These are phyloP conservation scores for Lachancea sp. DNA, from an alignment of 805 yeast species.

Conservation along the genomic window DNA sequence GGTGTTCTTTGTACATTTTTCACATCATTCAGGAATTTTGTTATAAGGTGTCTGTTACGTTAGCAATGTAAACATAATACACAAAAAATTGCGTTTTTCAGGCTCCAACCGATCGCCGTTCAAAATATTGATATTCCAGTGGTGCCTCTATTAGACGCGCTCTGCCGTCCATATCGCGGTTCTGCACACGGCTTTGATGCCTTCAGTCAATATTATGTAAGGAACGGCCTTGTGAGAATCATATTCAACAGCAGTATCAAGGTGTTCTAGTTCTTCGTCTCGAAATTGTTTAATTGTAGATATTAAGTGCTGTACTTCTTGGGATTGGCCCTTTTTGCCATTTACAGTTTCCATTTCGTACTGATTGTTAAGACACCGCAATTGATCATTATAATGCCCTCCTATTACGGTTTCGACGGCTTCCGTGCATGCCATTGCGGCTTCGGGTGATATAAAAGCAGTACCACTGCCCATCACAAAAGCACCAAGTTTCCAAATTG, in stretches of 20 bases:
- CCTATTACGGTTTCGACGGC: constrained; percentile 99
- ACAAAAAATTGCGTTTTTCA: neutral
- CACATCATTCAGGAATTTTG: neutral
- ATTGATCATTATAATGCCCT: constrained; percentile 86
- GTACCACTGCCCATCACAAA: constrained; percentile 80
- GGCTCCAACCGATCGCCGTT: neutral
- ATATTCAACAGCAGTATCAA: constrained; percentile 85
- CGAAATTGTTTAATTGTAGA: constrained; percentile 67
- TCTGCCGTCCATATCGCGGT: constrained; percentile 93
- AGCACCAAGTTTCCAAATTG: constrained; percentile 91
- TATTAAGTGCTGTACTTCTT: constrained; percentile 54
- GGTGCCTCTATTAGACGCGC: constrained; percentile 42
- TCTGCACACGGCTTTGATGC: constrained; percentile 72
- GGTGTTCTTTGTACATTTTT: too few relatives aligned
- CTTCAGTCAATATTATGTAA: constrained; percentile 80
- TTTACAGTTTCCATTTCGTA: constrained; percentile 42
- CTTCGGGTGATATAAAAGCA: constrained; percentile 82
- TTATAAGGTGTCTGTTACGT: neutral
- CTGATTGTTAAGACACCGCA: constrained; percentile 67
- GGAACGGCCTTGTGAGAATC: constrained; percentile 94
- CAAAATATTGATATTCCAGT: neutral
- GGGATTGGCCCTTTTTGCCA: constrained; percentile 28
- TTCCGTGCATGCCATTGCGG: constrained; percentile 99
- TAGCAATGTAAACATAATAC: constrained; percentile 4
- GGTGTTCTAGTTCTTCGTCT: constrained; percentile 92